Evolutionary conservation across 2,329 filamentous ascomycete species (phyloP).

Genomic region (Nemania serpens): DNA sequence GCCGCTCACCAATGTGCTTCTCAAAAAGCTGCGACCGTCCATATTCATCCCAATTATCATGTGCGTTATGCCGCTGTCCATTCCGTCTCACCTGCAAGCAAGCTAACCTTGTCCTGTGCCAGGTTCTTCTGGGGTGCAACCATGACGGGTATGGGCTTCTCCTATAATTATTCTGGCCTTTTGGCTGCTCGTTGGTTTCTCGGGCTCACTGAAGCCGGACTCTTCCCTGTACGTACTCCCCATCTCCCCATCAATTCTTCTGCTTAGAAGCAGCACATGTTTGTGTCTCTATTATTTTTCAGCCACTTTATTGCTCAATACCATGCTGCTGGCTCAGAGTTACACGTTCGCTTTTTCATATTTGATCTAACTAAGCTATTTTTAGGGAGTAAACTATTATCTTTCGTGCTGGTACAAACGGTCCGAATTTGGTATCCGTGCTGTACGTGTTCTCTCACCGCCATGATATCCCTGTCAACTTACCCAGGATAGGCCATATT

Average conservation of each 20-base stretch:
- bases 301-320: neutral
- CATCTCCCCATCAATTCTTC: neutral
- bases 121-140: slow-evolving; percentile 68
- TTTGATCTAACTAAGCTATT: slow-evolving; percentile 3
- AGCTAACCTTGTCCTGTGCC: slow-evolving; percentile 31
- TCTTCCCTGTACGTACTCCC: slow-evolving; percentile 61
- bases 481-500: slow-evolving; percentile 63
- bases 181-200: slow-evolving; percentile 73
- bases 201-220: slow-evolving; percentile 73
- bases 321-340: neutral
- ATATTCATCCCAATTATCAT: slow-evolving; percentile 85
- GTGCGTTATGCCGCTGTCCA: slow-evolving; percentile 48
- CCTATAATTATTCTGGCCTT: slow-evolving; percentile 65
- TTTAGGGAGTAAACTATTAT: slow-evolving; percentile 72
- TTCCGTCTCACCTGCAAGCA: slow-evolving; percentile 7
- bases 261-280: neutral
- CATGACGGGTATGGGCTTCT: slow-evolving; percentile 73
- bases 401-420: slow-evolving; percentile 84
- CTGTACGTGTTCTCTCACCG: slow-evolving; percentile 44
- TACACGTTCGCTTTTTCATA: neutral
- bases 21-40: slow-evolving; percentile 76
- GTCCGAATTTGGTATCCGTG: slow-evolving; percentile 77
- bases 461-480: slow-evolving; percentile 3
- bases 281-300: neutral
- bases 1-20: slow-evolving; percentile 75